A percentile compares a stretch with the other conserved stretches of the same genome.
Evolutionary conservation across 1,284 basidiomycete species (phyloP).

Genomic region (Pseudozyma thailandica): DNA sequence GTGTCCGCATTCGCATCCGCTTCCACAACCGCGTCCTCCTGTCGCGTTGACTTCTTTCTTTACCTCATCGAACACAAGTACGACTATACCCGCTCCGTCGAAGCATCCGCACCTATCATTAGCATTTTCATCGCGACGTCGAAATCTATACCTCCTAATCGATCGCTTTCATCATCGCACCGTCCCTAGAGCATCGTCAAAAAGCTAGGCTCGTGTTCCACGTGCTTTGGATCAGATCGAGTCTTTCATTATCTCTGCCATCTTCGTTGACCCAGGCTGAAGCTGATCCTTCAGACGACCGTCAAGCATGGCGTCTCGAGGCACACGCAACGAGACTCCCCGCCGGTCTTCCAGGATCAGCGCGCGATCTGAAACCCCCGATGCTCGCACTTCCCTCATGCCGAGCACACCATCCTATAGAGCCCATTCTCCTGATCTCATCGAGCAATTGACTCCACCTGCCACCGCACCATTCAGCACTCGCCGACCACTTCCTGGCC

Average conservation of each 20-base stretch:
- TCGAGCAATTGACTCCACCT: constrained; percentile 33
- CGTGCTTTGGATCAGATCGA: too few relatives aligned
- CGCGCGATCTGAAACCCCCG: constrained; percentile 25
- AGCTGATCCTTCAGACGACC: too few relatives aligned
- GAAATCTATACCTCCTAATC: too few relatives aligned
- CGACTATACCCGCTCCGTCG: neutral
- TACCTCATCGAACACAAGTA: neutral
- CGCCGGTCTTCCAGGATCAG: constrained; percentile 29
- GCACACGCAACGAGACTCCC: constrained; percentile 3
- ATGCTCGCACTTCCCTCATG: constrained; percentile 4
- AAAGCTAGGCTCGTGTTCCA: too few relatives aligned
- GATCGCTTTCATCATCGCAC: too few relatives aligned
- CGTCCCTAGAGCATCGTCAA: too few relatives aligned
- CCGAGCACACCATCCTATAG: constrained; percentile 11
- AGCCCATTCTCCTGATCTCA: constrained; percentile 23
- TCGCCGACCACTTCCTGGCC: constrained; percentile 6
- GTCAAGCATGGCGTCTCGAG: constrained; percentile 31
- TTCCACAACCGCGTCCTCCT: neutral
- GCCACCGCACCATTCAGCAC: constrained; percentile 7
- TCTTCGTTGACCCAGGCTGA: too few relatives aligned
- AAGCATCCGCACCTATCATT: neutral
- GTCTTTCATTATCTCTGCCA: too few relatives aligned
- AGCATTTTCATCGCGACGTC: too few relatives aligned
- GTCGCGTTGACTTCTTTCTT: too few relatives aligned
- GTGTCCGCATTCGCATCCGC: neutral